These are phyloP conservation scores for Paradendryphiella salina DNA, from an alignment of 2,329 filamentous ascomycete species.

Conservation along the genomic window DNA sequence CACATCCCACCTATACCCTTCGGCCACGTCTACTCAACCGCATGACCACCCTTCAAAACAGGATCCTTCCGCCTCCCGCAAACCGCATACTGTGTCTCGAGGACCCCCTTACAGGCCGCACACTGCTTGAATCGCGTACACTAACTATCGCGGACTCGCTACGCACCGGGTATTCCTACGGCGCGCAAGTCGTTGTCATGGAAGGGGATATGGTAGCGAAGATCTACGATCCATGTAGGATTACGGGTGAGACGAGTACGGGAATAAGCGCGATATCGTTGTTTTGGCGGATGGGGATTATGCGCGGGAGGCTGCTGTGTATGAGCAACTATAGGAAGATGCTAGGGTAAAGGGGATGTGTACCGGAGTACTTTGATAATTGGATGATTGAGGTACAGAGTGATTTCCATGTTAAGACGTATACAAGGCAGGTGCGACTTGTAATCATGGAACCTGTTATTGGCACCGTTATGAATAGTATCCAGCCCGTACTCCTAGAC, in stretches of 20 bases:
- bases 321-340: not conserved
- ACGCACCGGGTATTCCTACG: not conserved
- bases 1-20: constrained; percentile 8
- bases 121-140: not conserved
- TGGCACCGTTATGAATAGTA: not conserved
- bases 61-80: constrained; percentile 1
- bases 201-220: constrained; percentile 7
- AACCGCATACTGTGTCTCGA: constrained; percentile 4
- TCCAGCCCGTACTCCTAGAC: not conserved
- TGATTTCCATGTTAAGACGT: not conserved
- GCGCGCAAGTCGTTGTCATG: constrained; percentile 6
- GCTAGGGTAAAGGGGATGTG: not conserved
- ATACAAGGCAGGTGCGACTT: constrained; percentile 6
- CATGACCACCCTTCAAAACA: not conserved
- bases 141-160: constrained; percentile 3
- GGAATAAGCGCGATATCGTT: constrained; percentile 4
- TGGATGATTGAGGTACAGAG: constrained; percentile 6
- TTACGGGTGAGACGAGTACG: not conserved
- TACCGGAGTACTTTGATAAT: constrained; percentile 1
- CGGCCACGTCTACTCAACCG: constrained; percentile 1
- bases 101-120: not conserved
- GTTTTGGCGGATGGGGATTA: constrained; percentile 8
- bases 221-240: constrained; percentile 15
- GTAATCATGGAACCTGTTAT: constrained; percentile 3
- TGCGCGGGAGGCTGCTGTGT: constrained; percentile 4